Evolutionary conservation across 805 yeast genomes (phyloP).

Genomic region (Komagataella populi): DNA sequence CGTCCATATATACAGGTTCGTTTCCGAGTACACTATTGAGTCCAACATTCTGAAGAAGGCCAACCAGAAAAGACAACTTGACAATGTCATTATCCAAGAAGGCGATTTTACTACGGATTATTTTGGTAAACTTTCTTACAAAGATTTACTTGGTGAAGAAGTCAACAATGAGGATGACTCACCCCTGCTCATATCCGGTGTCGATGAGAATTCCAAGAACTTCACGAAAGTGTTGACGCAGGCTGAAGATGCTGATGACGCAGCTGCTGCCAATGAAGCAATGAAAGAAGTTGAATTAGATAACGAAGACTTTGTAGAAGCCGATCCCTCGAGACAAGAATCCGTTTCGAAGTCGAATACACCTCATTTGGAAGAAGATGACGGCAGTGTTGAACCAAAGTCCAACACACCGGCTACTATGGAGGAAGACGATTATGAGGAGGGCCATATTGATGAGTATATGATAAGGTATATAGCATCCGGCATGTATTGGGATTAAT

Average conservation of each 20-base stretch:
- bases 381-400: conserved; percentile 1
- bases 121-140: conserved; percentile 74
- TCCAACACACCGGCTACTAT: conserved; percentile 9
- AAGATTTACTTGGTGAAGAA: conserved; percentile 67
- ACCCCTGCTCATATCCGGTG: conserved; percentile 19
- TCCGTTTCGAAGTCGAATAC: not conserved
- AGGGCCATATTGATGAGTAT: conserved; percentile 88
- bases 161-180: conserved; percentile 10
- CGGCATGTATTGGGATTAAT: conserved; percentile 47
- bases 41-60: conserved; percentile 90
- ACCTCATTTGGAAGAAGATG: not conserved
- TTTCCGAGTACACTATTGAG: conserved; percentile 91
- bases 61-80: conserved; percentile 85
- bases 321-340: not conserved
- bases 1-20: conserved; percentile 93
- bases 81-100: conserved; percentile 90
- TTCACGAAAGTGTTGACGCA: conserved; percentile 48
- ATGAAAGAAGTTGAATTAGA: conserved; percentile 77
- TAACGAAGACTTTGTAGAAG: conserved; percentile 69
- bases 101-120: conserved; percentile 98
- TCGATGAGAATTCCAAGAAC: conserved; percentile 31
- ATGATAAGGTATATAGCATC: conserved; percentile 86
- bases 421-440: conserved; percentile 43
- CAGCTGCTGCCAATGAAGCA: conserved; percentile 81
- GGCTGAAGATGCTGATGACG: conserved; percentile 91